These are phyloP conservation scores for Globisporangium mamillatum DNA, from an alignment of 352 stramenopile genomes.

Conservation along the genomic window DNA sequence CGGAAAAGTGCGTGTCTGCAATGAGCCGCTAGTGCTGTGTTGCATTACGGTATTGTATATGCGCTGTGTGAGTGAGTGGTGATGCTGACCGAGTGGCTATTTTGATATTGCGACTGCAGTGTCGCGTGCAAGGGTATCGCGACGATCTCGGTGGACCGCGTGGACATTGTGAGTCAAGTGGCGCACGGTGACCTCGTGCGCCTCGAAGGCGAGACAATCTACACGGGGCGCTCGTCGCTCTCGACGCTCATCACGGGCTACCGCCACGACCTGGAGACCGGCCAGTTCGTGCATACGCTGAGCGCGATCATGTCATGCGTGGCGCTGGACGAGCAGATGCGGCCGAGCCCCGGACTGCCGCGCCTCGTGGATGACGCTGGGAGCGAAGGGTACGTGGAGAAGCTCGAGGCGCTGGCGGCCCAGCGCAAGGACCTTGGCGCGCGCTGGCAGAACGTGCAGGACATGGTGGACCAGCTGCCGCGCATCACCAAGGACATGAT, in stretches of 20 bases:
- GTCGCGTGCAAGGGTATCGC: conserved; percentile 55
- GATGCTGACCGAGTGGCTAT: background rate
- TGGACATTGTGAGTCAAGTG: conserved; percentile 64
- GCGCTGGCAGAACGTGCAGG: conserved; percentile 62
- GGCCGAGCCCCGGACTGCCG: conserved; percentile 46
- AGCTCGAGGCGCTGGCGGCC: conserved; percentile 51
- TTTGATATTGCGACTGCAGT: conserved; percentile 19
- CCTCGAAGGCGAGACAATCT: conserved; percentile 61
- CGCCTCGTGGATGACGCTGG: conserved; percentile 34
- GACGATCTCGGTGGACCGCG: conserved; percentile 66
- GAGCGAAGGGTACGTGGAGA: conserved; percentile 41
- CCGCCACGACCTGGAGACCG: conserved; percentile 60
- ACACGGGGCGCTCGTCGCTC: conserved; percentile 54
- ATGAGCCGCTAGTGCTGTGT: background rate
- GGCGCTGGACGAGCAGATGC: conserved; percentile 62
- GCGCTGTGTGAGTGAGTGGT: background rate
- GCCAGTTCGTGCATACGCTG: conserved; percentile 64
- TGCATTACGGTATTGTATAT: background rate
- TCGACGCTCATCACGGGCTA: conserved; percentile 66
- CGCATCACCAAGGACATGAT: conserved; percentile 65
- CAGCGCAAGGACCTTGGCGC: conserved; percentile 62
- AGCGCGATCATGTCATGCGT: conserved; percentile 75
- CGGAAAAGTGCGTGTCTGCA: conserved; percentile 45
- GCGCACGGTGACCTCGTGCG: conserved; percentile 61
- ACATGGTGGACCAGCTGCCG: conserved; percentile 60